Evolutionary conservation across 208 protist species (phyloP).

Genomic region (Angomonas ambiguus): DNA sequence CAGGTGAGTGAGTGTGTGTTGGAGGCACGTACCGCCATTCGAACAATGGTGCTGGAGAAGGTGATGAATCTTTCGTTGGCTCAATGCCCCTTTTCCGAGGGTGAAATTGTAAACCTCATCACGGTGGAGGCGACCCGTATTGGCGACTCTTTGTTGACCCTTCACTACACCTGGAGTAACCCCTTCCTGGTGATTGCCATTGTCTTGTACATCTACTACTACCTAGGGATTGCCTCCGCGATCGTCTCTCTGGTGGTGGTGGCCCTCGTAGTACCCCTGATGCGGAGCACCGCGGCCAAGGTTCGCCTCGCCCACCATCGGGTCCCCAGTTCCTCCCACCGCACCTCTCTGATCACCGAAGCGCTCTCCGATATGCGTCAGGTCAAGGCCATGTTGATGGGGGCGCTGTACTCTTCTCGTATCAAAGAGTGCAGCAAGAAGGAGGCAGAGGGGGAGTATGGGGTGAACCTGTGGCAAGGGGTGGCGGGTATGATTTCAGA

Average conservation of each 20-base stretch:
- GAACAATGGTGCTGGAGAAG: constrained; percentile 57
- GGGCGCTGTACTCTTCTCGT: constrained; percentile 24
- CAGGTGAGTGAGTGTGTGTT: constrained; percentile 37
- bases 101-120: constrained; percentile 43
- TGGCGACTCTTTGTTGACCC: constrained; percentile 25
- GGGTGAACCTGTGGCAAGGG: constrained; percentile 29
- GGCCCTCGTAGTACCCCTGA: constrained; percentile 26
- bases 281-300: constrained; percentile 19
- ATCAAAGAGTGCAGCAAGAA: constrained; percentile 25
- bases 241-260: constrained; percentile 24
- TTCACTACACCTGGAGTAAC: constrained; percentile 56
- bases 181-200: constrained; percentile 31
- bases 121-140: constrained; percentile 40
- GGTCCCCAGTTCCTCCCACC: constrained; percentile 16
- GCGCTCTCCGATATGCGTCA: constrained; percentile 36
- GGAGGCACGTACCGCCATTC: constrained; percentile 47
- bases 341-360: constrained; percentile 36
- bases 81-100: constrained; percentile 52
- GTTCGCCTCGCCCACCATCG: constrained; percentile 28
- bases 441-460: constrained; percentile 22
- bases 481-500: constrained; percentile 22
- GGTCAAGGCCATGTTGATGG: constrained; percentile 55
- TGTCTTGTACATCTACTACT: constrained; percentile 30
- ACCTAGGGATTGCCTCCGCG: constrained; percentile 35
- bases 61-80: constrained; percentile 48